Evolutionary conservation across 345 rosid species (phyloP).

Genomic region (Eutrema japonicum): DNA sequence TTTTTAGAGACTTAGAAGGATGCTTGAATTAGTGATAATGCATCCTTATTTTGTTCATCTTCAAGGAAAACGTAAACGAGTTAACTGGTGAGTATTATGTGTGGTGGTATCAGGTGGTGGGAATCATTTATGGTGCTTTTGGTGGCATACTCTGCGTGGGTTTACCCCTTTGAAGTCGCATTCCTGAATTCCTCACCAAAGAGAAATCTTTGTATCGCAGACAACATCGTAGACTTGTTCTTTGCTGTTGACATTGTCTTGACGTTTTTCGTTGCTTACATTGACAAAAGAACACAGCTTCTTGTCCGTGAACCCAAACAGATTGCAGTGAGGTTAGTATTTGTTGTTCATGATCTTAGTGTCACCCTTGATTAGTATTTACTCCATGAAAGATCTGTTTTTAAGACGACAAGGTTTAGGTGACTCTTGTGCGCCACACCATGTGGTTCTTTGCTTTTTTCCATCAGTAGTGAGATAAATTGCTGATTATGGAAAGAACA

Average conservation of each 20-base stretch:
- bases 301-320: slow-evolving; percentile 62
- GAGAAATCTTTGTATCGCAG: slow-evolving; percentile 56
- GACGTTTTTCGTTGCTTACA: slow-evolving; percentile 78
- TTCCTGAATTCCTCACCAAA: slow-evolving; percentile 56
- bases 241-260: slow-evolving; percentile 77
- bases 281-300: slow-evolving; percentile 71
- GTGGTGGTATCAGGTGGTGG: slow-evolving; percentile 68
- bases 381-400: slow-evolving; percentile 20
- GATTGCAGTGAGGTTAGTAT: slow-evolving; percentile 75
- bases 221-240: slow-evolving; percentile 78
- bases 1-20: neutral
- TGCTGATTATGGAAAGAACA: slow-evolving; percentile 42
- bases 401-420: slow-evolving; percentile 39
- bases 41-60: neutral
- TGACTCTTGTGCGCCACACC: slow-evolving; percentile 44
- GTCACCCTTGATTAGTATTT: slow-evolving; percentile 2
- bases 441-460: slow-evolving; percentile 31
- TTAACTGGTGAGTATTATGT: neutral
- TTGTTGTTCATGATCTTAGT: slow-evolving; percentile 12
- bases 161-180: slow-evolving; percentile 78
- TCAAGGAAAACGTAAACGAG: slow-evolving; percentile 9
- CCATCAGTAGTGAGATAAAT: slow-evolving; percentile 29
- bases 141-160: slow-evolving; percentile 89
- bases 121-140: slow-evolving; percentile 79
- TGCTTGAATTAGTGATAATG: slow-evolving; percentile 2